Conservation (phyloP, 1,284 basidiomycete genomes). For the Sanghuangporus sanghuang region DNA sequence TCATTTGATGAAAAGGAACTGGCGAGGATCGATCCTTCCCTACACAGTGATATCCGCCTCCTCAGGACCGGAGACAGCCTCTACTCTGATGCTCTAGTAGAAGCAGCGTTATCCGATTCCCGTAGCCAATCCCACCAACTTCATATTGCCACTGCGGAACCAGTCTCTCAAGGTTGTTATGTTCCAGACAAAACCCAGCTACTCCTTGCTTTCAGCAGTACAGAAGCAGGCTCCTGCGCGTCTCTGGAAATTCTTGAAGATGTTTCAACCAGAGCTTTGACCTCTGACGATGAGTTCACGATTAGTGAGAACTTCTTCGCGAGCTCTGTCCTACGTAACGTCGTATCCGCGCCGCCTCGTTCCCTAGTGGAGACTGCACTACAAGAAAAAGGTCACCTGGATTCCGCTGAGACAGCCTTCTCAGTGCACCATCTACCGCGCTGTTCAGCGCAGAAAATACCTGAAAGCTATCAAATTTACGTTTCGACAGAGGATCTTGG, state of each 20-base stretch:
- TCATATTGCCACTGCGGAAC: slow-evolving; percentile 51
- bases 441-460: slow-evolving; percentile 23
- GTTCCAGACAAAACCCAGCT: slow-evolving; percentile 49
- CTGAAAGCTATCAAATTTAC: slow-evolving; percentile 47
- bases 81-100: not conserved
- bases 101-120: not conserved
- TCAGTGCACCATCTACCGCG: not conserved
- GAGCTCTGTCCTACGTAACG: slow-evolving; percentile 27
- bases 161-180: slow-evolving; percentile 68
- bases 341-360: slow-evolving; percentile 25
- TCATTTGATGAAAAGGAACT: not conserved
- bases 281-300: slow-evolving; percentile 38
- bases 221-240: slow-evolving; percentile 16
- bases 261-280: slow-evolving; percentile 17
- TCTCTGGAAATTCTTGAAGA: slow-evolving; percentile 8
- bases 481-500: slow-evolving; percentile 61
- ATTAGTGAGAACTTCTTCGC: slow-evolving; percentile 73
- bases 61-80: slow-evolving; percentile 10
- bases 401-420: slow-evolving; percentile 15
- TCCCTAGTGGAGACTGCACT: not conserved
- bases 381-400: not conserved
- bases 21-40: not conserved
- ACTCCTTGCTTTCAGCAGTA: slow-evolving; percentile 39
- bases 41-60: slow-evolving; percentile 9
- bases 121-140: slow-evolving; percentile 23